Evolutionary conservation across 2,329 filamentous ascomycete genomes (phyloP), one percentile per base, ranked within the genome.

Genomic region (Neophaeococcomyces aloes): DNA sequence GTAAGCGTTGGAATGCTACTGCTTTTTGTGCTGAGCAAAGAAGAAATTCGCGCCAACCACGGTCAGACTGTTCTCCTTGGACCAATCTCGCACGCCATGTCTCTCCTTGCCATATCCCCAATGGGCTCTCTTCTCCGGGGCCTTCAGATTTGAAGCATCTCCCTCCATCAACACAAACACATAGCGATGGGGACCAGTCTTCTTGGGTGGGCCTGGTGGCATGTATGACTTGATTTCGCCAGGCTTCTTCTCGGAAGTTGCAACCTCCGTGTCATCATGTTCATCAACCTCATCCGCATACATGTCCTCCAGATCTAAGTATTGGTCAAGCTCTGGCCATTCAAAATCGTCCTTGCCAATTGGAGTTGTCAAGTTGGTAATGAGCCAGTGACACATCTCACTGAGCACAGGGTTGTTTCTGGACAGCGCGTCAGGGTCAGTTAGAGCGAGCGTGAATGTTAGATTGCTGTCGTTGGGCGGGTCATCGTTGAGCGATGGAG

Each of bases 341-440:
- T 38, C 29, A 4, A 19, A 10, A 13, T 37, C 38, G 25, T 42
- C 29, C 17, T 45, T 29, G 18, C 46, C 23, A n/a, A 45, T 33
- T 10, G 47, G 46, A 30, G 23, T 48, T 15, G 55, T 56, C 35
- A 60, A 38, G 31, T 57, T 57, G 21, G 52, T 55, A 1, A 58
- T 51, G 49, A 65, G 59, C 72, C 72, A 77, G 55, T 78, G 75
- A 53, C 73, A 77, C 59, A 78, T 70, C 48, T 78, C 70, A 15
- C 64, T 65, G 72, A 71, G 76, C 43, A 72, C 63, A 1, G 74
- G 72, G 47, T 77, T 57, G 1, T 69, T 59, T 33, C 68, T 66
- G 7, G 66, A 71, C 2, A 70, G 72, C n/a, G 74, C 74, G 57
- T 78, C 74, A 0, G 75, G 75, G 53, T 78, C 74, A 1, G 74